A percentile compares a stretch with the other conserved stretches of the same genome.
Conservation (phyloP, 2,329 filamentous ascomycete species). For the Sporothrix brasiliensis region DNA sequence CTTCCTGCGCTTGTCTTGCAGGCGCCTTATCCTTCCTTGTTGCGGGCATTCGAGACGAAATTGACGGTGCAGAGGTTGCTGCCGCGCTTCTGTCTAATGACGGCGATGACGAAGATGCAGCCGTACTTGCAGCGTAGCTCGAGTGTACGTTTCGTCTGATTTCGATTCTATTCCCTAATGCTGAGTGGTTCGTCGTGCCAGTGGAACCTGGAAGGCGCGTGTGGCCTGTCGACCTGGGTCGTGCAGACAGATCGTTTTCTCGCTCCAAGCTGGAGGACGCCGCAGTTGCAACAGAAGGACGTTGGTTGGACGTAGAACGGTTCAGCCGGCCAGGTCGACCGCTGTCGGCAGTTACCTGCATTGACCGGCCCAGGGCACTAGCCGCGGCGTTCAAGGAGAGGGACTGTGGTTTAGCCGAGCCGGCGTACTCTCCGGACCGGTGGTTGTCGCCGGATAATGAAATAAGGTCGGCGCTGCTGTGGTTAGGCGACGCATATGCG, state of each 20-base stretch:
- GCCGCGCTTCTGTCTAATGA: constrained; percentile 18
- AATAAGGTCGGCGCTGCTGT: constrained; percentile 35
- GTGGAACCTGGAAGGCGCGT: not conserved
- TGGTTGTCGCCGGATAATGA: constrained; percentile 41
- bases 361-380: constrained; percentile 49
- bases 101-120: constrained; percentile 10
- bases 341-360: constrained; percentile 30
- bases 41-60: not conserved
- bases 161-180: constrained; percentile 29
- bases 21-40: constrained; percentile 28
- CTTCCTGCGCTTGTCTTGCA: constrained; percentile 19
- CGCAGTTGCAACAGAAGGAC: not conserved
- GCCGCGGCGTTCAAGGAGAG: constrained; percentile 61
- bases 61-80: not conserved
- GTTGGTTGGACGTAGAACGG: constrained; percentile 32
- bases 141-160: constrained; percentile 34
- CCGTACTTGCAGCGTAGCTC: constrained; percentile 26
- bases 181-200: constrained; percentile 7
- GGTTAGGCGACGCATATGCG: constrained; percentile 41
- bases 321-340: not conserved
- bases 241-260: not conserved
- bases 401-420: constrained; percentile 42
- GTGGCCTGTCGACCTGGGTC: constrained; percentile 29
- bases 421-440: constrained; percentile 48
- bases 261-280: constrained; percentile 18